phyloP scores from a whole-genome alignment of 306 rosid genomes.

The Malus domestica region DNA sequence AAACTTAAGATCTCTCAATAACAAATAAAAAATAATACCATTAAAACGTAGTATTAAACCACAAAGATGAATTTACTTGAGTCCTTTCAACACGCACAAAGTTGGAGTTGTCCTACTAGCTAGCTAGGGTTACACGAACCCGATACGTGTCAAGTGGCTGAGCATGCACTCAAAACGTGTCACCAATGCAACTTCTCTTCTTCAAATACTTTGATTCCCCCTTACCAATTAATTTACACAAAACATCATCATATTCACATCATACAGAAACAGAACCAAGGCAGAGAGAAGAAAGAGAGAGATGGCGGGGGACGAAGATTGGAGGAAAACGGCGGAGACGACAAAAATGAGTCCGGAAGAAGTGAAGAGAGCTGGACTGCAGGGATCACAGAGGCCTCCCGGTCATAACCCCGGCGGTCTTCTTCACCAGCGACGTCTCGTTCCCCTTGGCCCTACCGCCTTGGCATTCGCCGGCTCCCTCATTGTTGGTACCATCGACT shows the following conservation, averaged over 20 bases:
- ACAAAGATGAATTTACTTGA: not conserved
- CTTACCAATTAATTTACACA: not conserved
- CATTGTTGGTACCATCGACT: constrained; percentile 35
- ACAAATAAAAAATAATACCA: too few relatives aligned
- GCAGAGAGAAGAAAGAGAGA: not conserved
- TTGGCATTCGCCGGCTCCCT: constrained; percentile 37
- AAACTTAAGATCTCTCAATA: too few relatives aligned
- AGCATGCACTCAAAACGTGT: not conserved
- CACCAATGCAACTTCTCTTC: not conserved
- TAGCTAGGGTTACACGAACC: not conserved
- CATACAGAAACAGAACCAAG: not conserved
- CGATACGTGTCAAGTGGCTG: not conserved
- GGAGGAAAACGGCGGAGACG: constrained; percentile 46
- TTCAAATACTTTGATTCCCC: not conserved
- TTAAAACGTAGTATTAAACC: too few relatives aligned
- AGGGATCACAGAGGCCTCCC: constrained; percentile 60
- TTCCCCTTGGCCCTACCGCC: constrained; percentile 35
- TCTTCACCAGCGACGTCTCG: constrained; percentile 64
- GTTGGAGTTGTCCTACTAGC: not conserved
- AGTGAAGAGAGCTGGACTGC: constrained; percentile 52
- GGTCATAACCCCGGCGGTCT: constrained; percentile 39
- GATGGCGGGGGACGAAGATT: constrained; percentile 8
- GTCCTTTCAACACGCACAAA: not conserved
- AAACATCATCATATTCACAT: not conserved
- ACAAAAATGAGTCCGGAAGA: constrained; percentile 51